A percentile compares a stretch with the other conserved stretches of the same genome.
Evolutionary conservation across 2,329 filamentous ascomycete species (phyloP).

Genomic region (Scedosporium minutisporum): DNA sequence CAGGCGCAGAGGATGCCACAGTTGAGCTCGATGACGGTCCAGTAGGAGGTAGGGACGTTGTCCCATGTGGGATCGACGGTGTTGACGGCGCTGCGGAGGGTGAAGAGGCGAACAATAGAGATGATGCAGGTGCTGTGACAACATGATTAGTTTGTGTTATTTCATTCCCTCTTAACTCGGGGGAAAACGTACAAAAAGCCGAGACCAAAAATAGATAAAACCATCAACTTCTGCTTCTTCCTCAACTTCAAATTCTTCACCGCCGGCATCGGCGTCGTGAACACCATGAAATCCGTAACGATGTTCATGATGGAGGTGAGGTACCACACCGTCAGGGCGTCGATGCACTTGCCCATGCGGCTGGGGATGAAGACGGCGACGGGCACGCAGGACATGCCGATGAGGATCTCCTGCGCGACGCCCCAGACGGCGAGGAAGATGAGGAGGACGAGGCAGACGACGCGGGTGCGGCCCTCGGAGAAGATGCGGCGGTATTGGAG

Average conservation of each 20-base stretch:
- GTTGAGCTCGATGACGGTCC: conserved; percentile 29
- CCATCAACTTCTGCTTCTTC: conserved; percentile 16
- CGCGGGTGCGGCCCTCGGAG: conserved; percentile 12
- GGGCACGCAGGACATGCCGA: conserved; percentile 18
- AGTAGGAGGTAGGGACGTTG: conserved; percentile 21
- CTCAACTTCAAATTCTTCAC: conserved; percentile 24
- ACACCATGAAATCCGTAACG: conserved; percentile 24
- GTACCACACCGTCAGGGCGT: conserved; percentile 21
- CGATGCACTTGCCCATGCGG: conserved; percentile 16
- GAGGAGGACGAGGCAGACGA: conserved; percentile 18
- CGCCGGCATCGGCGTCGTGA: conserved; percentile 26
- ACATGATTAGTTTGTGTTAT: background rate
- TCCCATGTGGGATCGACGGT: conserved; percentile 21
- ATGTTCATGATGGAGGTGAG: conserved; percentile 25
- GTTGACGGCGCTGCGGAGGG: conserved; percentile 17
- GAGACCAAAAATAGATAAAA: conserved; percentile 19
- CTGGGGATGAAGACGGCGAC: conserved; percentile 15
- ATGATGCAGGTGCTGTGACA: conserved; percentile 20
- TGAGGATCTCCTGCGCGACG: conserved; percentile 15
- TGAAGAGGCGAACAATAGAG: conserved; percentile 22
- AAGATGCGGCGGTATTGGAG: conserved; percentile 24
- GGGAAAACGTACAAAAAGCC: conserved; percentile 20
- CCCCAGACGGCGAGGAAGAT: conserved; percentile 18
- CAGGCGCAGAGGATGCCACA: conserved; percentile 28
- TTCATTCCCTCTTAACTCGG: background rate